A percentile compares a stretch with the other conserved stretches of the same genome.
phyloP scores from a whole-genome alignment of 345 rosid genomes.

The Lenwebbia sp. region DNA sequence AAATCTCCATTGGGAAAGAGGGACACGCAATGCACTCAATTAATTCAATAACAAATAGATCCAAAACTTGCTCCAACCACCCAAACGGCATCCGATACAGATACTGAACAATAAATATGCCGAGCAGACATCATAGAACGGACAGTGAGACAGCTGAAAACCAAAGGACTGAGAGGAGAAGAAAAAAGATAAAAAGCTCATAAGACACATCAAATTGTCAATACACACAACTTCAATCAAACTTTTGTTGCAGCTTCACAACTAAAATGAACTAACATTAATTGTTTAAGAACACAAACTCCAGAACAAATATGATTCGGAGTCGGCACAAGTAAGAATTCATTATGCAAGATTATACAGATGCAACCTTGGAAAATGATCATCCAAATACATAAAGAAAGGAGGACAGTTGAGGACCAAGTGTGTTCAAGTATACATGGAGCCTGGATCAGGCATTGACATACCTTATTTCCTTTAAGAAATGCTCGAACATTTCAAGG shows the following conservation, averaged over 20 bases:
- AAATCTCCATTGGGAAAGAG: neutral
- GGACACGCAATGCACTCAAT: neutral
- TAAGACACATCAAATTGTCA: neutral
- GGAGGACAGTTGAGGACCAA: neutral
- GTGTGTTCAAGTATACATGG: neutral
- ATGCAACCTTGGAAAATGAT: neutral
- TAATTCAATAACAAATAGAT: neutral
- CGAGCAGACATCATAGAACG: neutral
- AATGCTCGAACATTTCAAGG: slow-evolving; percentile 82
- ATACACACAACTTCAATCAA: neutral
- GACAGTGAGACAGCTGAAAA: neutral
- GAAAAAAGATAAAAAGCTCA: neutral
- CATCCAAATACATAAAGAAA: neutral
- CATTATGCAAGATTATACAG: neutral
- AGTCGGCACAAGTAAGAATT: neutral
- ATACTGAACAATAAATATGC: neutral
- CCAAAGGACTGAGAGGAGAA: neutral
- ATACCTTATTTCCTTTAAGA: slow-evolving; percentile 78
- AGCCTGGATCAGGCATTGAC: neutral
- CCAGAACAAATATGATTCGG: neutral
- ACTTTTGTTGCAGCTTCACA: neutral
- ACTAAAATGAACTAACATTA: neutral
- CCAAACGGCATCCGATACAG: neutral
- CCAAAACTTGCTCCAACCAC: neutral
- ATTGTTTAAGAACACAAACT: neutral